Conservation (phyloP, 352 stramenopile species). For the Elongisporangium prolatum region DNA sequence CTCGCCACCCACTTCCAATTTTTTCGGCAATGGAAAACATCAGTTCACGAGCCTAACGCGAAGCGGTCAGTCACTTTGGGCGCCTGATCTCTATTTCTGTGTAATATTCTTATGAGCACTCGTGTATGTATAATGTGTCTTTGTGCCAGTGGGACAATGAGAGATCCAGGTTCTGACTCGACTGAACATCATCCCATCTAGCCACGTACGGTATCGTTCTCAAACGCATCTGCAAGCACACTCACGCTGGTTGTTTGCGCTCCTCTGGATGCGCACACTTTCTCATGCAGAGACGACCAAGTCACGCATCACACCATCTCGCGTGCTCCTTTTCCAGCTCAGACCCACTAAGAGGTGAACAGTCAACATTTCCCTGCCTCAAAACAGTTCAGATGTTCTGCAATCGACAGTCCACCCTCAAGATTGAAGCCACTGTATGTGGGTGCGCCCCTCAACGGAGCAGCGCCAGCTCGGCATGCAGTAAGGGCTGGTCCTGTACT, state of each 20-base stretch:
- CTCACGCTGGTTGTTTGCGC: background rate
- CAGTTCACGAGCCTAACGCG: background rate
- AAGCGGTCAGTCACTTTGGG: background rate
- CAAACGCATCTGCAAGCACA: background rate
- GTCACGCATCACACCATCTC: background rate
- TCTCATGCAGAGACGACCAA: background rate
- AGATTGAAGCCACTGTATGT: background rate
- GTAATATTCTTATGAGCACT: background rate
- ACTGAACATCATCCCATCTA: background rate
- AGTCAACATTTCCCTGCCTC: background rate
- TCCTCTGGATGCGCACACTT: background rate
- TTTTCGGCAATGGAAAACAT: background rate
- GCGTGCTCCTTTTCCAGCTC: background rate
- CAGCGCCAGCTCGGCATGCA: background rate
- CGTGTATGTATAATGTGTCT: background rate
- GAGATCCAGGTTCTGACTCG: background rate
- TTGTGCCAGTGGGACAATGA: background rate
- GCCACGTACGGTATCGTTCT: background rate
- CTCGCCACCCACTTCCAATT: background rate
- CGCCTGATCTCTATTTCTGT: background rate
- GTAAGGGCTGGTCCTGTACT: background rate
- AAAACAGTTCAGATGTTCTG: background rate
- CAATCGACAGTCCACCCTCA: background rate
- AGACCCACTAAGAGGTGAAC: background rate
- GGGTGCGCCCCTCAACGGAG: background rate